Base-by-base conservation (phyloP, 371 early-diverging fungal species). In the Mucor mucedo region DNA sequence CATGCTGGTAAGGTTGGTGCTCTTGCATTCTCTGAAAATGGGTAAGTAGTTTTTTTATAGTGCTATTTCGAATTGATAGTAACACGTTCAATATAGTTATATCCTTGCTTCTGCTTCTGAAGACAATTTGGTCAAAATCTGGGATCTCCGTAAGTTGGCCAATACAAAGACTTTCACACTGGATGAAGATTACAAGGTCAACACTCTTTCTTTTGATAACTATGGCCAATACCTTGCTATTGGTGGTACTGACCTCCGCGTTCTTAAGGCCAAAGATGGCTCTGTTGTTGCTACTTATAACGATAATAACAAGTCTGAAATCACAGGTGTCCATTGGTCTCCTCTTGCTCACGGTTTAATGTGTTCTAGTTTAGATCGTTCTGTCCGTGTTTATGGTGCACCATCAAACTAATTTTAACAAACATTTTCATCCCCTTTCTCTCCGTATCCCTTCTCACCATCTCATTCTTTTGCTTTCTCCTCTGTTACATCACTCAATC, bases 111-210 rank as follows among this genome's bases (percentile, higher is more conserved):
- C 95, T 8, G 84, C 87, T 14, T 78, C 86, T 0, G 86, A 87
- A 66, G 85, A 89, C 40, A 83, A 86, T 59, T 71, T 89, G 21
- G 93, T 94, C 11, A 88, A 89, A 58, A 70, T 95, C 50, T 97
- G 96, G 95, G 95, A 96, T 84, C 83, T 97, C 59, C 89, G 96
- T 65, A 96, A 95, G 58, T 83, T 94, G 55, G 80, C 78, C 54
- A 87, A 87, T 65, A 79, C 91, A 64, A 85, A 91, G 57, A 87
- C 87, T 48, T 83, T 95, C 66, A 76, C 82, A 50, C 68, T 93
- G 42, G 79, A 76, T 14, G 88, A 89, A 14, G 70, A 70, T 21
- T 74, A 84, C 48, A 73, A 82, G 63, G 83, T 90, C 55, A 79
- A 83, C 38, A 73, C 84, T 10, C 87, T 92, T 38, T 65, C 80